phyloP scores from a whole-genome alignment of 257 asterid genomes.

The Fraxinus cuspidata region DNA sequence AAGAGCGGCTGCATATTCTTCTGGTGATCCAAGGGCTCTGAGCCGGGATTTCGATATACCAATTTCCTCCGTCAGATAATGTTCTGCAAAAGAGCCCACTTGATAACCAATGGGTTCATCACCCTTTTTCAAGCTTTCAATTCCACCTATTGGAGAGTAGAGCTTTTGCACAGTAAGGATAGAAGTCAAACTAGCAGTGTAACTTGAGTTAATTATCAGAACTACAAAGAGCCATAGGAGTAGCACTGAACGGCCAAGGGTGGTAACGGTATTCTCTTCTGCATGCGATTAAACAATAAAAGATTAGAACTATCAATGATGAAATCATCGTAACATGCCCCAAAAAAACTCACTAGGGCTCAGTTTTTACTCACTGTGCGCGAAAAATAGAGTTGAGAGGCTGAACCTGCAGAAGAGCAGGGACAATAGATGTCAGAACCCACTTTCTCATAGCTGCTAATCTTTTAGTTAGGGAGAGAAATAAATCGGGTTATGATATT shows the following conservation, averaged over 20 bases:
- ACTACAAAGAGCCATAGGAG: conserved; percentile 70
- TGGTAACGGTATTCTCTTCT: conserved; percentile 60
- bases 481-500: too few species aligned
- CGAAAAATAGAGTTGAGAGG: conserved; percentile 61
- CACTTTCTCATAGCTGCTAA: not conserved
- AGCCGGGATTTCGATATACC: conserved; percentile 55
- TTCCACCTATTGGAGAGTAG: conserved; percentile 61
- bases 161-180: conserved; percentile 69
- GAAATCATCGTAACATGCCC: not conserved
- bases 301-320: conserved; percentile 12
- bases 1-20: conserved; percentile 57
- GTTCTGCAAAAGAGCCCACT: conserved; percentile 56
- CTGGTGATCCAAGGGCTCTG: conserved; percentile 51
- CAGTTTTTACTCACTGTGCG: conserved; percentile 48
- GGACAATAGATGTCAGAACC: conserved; percentile 14
- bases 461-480: too few species aligned
- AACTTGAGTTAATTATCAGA: conserved; percentile 63
- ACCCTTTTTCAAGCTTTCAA: conserved; percentile 46
- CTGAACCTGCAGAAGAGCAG: conserved; percentile 50
- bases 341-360: not conserved
- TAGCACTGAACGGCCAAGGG: conserved; percentile 60
- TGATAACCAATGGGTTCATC: conserved; percentile 59
- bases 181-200: conserved; percentile 67
- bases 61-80: conserved; percentile 43
- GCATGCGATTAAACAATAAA: conserved; percentile 22